phyloP scores from a whole-genome alignment of 2,329 filamentous ascomycete species.

The Exophiala alcalophila region DNA sequence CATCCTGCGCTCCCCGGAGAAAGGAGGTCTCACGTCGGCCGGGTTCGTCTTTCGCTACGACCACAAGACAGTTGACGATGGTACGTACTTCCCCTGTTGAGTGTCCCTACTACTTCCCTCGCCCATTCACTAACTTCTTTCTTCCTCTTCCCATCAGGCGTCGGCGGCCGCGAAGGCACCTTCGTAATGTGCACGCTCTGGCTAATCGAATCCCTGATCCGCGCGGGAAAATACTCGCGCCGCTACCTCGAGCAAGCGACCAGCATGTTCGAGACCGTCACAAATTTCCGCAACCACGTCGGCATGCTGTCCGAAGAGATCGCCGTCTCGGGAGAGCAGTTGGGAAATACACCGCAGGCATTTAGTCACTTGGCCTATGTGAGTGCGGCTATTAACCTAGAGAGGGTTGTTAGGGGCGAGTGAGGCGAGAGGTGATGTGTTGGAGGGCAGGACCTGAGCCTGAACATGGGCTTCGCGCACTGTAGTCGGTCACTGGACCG shows the following conservation, averaged over 20 bases:
- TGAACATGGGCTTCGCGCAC: too few relatives aligned
- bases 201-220: conserved; percentile 74
- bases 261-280: conserved; percentile 73
- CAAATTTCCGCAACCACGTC: conserved; percentile 72
- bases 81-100: conserved; percentile 41
- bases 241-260: conserved; percentile 50
- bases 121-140: neutral
- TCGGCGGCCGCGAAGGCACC: conserved; percentile 70
- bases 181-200: conserved; percentile 83
- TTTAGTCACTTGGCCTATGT: conserved; percentile 74
- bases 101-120: conserved; percentile 17
- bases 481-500: too few relatives aligned
- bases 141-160: conserved; percentile 48
- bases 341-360: conserved; percentile 76
- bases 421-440: conserved; percentile 1
- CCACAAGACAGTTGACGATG: conserved; percentile 65
- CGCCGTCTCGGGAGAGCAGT: conserved; percentile 68
- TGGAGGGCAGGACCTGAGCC: too few relatives aligned
- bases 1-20: conserved; percentile 69
- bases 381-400: conserved; percentile 73
- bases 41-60: conserved; percentile 75
- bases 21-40: conserved; percentile 71
- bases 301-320: conserved; percentile 80
- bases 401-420: conserved; percentile 41
- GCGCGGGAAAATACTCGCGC: conserved; percentile 36